A percentile compares a stretch with the other conserved stretches of the same genome.
Conservation (phyloP, 176 grass and related monocot species). For the Carex littledalei region DNA sequence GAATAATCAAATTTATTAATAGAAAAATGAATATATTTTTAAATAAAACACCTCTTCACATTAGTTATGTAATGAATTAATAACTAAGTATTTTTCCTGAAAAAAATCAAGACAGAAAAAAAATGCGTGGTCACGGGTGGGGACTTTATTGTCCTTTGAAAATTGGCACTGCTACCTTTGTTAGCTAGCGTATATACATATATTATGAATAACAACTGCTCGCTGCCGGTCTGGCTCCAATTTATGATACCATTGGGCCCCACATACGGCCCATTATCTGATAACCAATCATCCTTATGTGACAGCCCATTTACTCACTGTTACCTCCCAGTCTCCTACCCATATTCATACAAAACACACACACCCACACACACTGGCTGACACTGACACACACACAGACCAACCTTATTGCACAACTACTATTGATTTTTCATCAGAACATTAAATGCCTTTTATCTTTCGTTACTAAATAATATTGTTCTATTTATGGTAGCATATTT, state of each 20-base stretch:
- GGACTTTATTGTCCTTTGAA: background rate
- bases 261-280: background rate
- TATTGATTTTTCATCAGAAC: background rate
- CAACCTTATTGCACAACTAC: conserved; percentile 6
- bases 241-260: background rate
- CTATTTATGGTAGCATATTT: background rate
- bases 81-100: too few relatives aligned
- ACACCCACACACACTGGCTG: background rate
- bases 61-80: too few relatives aligned
- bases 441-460: background rate
- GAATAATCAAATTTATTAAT: background rate
- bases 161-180: background rate
- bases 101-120: too few relatives aligned
- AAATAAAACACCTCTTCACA: too few relatives aligned
- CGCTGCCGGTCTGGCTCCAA: background rate
- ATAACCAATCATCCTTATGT: background rate
- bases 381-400: background rate
- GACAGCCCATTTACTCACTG: conserved; percentile 8
- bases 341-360: background rate
- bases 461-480: background rate
- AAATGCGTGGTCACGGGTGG: background rate
- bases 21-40: background rate
- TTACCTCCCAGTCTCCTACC: background rate
- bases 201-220: background rate
- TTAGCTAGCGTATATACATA: background rate